phyloP scores from a whole-genome alignment of 768 basidiomycete genomes.

The Lentinus tigrinus region DNA sequence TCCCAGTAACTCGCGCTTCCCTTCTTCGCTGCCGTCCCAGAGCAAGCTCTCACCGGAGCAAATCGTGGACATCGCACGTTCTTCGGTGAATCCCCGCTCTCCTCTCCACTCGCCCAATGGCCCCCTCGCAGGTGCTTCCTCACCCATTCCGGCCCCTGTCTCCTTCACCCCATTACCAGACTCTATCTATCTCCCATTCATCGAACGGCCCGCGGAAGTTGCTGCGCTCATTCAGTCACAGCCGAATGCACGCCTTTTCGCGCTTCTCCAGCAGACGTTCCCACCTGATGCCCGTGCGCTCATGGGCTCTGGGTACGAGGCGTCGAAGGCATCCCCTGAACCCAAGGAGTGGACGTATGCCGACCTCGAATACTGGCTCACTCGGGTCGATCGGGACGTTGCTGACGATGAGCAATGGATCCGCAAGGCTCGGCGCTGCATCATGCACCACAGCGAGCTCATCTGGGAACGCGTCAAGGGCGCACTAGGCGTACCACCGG shows the following conservation, averaged over 20 bases:
- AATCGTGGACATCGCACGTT: slow-evolving; percentile 69
- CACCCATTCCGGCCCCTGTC: slow-evolving; percentile 38
- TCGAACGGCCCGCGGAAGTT: slow-evolving; percentile 81
- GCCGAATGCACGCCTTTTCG: slow-evolving; percentile 69
- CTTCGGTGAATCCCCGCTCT: slow-evolving; percentile 48
- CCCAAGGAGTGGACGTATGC: slow-evolving; percentile 69
- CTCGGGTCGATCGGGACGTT: slow-evolving; percentile 56
- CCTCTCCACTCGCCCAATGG: slow-evolving; percentile 26
- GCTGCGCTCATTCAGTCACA: slow-evolving; percentile 58
- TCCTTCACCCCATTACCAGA: slow-evolving; percentile 76
- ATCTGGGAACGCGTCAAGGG: slow-evolving; percentile 92
- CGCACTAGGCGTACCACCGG: slow-evolving; percentile 83
- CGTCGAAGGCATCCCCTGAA: slow-evolving; percentile 38
- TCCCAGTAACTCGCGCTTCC: slow-evolving; percentile 45
- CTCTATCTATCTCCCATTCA: slow-evolving; percentile 81
- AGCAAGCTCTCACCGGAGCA: slow-evolving; percentile 69
- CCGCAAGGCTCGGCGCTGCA: slow-evolving; percentile 67
- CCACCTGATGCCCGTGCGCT: slow-evolving; percentile 32
- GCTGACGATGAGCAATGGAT: slow-evolving; percentile 76
- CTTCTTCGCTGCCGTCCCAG: slow-evolving; percentile 30
- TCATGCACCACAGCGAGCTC: slow-evolving; percentile 75
- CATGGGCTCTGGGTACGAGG: slow-evolving; percentile 25
- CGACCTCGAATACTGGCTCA: slow-evolving; percentile 71
- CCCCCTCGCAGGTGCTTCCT: slow-evolving; percentile 28
- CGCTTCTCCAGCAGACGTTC: slow-evolving; percentile 73